Evolutionary conservation across 2,329 filamentous ascomycete genomes (phyloP), one percentile per base, ranked within the genome.

Genomic region (Thielaviopsis euricoi): DNA sequence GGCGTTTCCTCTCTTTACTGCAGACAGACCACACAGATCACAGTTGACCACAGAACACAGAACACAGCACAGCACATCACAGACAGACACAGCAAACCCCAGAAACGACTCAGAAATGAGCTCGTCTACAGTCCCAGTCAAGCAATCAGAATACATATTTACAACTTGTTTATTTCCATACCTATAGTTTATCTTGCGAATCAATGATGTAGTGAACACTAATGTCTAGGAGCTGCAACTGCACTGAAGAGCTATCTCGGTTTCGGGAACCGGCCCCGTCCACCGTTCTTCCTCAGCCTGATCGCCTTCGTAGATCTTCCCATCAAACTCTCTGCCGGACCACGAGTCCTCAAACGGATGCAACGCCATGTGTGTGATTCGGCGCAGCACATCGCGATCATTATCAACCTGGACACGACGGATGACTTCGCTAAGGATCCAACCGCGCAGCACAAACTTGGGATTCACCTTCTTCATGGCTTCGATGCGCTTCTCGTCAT

Each of bases 351-450:
- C 78, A 65, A 96, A 98, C 0, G 93, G 93, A 65, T 88, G 76
- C 48, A 91, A 72, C 2, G 83, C 81, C 83, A 97, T 86, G 51
- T 88, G 80, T 84, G 95, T 88, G 23, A 93, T 76, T 29, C 84
- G 77, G 13, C 80, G 75, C 51, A 98, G 69, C 40, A 97, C 83
- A 9, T 89, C 84, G 58, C 87, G 77, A 66, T 98, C 90, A 2
- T 83, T 81, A 55, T 84, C 82, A 67, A 87, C 87, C 70, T 97
- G 89, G 0, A 97, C 90, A 10, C 88, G 80, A 52, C 86, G 81
- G 63, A 98, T 97, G 15, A 98, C 69, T 70, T 98, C 93, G 67
- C 97, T 91, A 21, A 98, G 75, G 55, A 98, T 81, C 90, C 91
- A 98, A 19, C 86, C 84, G 52, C 89, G 80, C 0, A 93, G 89